Base-by-base conservation (phyloP, 495 filamentous ascomycete species). In the Xylaria intraflava region DNA sequence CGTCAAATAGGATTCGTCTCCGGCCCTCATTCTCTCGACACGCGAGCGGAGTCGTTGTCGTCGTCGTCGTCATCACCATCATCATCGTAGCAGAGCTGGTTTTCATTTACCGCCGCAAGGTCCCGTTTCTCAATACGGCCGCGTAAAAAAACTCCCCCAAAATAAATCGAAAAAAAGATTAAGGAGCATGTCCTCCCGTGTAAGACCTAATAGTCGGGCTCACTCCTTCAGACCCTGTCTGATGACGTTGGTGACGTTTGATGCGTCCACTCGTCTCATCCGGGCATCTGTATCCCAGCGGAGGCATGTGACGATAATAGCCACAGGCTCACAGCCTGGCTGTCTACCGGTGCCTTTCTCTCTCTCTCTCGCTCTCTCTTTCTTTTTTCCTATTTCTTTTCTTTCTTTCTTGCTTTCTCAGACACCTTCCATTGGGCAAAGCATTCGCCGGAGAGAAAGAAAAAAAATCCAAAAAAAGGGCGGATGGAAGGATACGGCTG, bases 1-100 rank as follows among this genome's bases (percentile, higher is more conserved):
- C 41, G 26, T 53, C 51, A 40, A 53, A 53, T 53, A 53, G 42
- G 51, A 44, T 39, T 53, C 42, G 42, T 38, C 51, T 45, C 33
- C 51, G 42, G 31, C 30, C 50, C 46, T 42, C 29, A 29, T n/a
- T 26, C 33, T 22, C 20, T 23, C 36, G 12, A n/a, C 16, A 29
- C 48, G 40, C 48, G 33, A 33, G 38, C 40, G 40, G 24, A 38
- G 38, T 19, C 38, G 19, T 31, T 26, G 30, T 26, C n/a, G 24
- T 20, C 12, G 35, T 9, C 19, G 6, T 46, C 26, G 26, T 27
- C 14, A 31, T 46, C 31, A 10, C 26, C 27, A 31, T 11, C n/a
- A 16, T n/a, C n/a, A n/a, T n/a, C n/a, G n/a, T n/a, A n/a, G n/a
- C n/a, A n/a, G n/a, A n/a, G n/a, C n/a, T n/a, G n/a, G n/a, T n/a